phyloP scores from a whole-genome alignment of 805 yeast species.

The Metschnikowia henanensis region DNA sequence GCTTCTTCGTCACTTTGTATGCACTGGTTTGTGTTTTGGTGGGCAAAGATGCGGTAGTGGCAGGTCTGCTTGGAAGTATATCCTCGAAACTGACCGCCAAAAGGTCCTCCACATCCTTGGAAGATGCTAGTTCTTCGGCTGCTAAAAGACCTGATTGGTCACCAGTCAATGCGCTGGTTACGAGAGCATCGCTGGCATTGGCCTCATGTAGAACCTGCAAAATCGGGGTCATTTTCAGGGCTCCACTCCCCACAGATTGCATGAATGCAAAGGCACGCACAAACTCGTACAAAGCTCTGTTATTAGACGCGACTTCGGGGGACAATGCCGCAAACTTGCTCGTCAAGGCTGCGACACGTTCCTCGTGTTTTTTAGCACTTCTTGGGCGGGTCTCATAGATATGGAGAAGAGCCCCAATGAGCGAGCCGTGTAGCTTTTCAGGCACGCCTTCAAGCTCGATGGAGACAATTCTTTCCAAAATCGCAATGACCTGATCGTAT shows the following conservation, averaged over 20 bases:
- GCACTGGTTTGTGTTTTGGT: constrained; percentile 2
- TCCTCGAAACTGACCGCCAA: constrained; percentile 29
- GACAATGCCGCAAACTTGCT: constrained; percentile 6
- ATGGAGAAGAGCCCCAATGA: constrained; percentile 12
- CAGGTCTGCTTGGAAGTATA: constrained; percentile 16
- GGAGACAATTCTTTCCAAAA: constrained; percentile 15
- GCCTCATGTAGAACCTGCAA: constrained; percentile 23
- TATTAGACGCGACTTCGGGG: constrained; percentile 10
- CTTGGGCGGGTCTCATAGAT: constrained; percentile 10
- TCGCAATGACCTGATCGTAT: constrained; percentile 26
- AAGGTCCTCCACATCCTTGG: constrained; percentile 29
- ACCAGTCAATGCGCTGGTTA: constrained; percentile 23
- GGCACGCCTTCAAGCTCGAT: constrained; percentile 9
- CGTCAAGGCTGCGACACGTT: constrained; percentile 4
- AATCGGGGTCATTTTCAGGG: constrained; percentile 18
- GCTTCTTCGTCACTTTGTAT: constrained; percentile 25
- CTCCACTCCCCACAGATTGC: constrained; percentile 21
- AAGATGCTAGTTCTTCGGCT: constrained; percentile 20
- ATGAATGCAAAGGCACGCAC: constrained; percentile 33
- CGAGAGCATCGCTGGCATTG: constrained; percentile 25
- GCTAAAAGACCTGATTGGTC: constrained; percentile 21
- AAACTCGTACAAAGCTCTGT: constrained; percentile 24
- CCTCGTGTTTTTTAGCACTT: constrained; percentile 4
- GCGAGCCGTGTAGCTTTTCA: constrained; percentile 8
- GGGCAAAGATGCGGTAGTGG: not conserved